These are phyloP conservation scores for Aureobasidium namibiae DNA, from an alignment of 2,329 filamentous ascomycete genomes.

Conservation along the genomic window DNA sequence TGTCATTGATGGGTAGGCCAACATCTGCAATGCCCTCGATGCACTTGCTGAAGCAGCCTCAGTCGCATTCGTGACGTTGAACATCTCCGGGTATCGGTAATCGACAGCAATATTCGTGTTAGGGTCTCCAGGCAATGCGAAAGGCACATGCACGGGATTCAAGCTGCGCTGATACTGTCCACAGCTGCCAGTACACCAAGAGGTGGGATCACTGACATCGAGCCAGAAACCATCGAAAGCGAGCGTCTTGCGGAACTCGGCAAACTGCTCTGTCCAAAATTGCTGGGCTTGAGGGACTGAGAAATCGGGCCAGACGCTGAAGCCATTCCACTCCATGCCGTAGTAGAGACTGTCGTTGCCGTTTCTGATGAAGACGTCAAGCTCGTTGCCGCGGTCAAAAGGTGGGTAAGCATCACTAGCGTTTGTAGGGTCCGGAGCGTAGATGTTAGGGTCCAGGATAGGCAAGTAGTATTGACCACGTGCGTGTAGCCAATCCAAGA, in stretches of 20 bases:
- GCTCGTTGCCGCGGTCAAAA: conserved; percentile 44
- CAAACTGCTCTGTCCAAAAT: conserved; percentile 21
- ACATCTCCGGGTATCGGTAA: conserved; percentile 19
- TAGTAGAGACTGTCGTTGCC: conserved; percentile 43
- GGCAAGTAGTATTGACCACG: conserved; percentile 48
- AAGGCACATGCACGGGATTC: conserved; percentile 20
- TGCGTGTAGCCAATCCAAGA: conserved; percentile 42
- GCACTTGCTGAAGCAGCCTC: conserved; percentile 19
- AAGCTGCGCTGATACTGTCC: conserved; percentile 15
- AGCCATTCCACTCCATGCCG: conserved; percentile 16
- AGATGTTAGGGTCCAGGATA: conserved; percentile 52
- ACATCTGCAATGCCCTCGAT: conserved; percentile 15
- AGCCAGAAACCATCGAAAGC: conserved; percentile 20
- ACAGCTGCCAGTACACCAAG: conserved; percentile 18
- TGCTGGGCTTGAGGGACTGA: conserved; percentile 17
- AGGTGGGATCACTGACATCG: conserved; percentile 18
- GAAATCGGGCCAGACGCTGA: conserved; percentile 16
- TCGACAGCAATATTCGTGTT: conserved; percentile 18
- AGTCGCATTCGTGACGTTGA: conserved; percentile 20
- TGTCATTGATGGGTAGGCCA: conserved; percentile 16
- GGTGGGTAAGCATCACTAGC: conserved; percentile 46
- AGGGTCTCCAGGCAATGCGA: conserved; percentile 20
- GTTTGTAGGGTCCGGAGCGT: conserved; percentile 58
- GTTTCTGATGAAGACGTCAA: conserved; percentile 44
- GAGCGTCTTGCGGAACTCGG: conserved; percentile 17